Evolutionary conservation across 176 grass and related monocot species (phyloP).

Genomic region (Panicum miliaceum): DNA sequence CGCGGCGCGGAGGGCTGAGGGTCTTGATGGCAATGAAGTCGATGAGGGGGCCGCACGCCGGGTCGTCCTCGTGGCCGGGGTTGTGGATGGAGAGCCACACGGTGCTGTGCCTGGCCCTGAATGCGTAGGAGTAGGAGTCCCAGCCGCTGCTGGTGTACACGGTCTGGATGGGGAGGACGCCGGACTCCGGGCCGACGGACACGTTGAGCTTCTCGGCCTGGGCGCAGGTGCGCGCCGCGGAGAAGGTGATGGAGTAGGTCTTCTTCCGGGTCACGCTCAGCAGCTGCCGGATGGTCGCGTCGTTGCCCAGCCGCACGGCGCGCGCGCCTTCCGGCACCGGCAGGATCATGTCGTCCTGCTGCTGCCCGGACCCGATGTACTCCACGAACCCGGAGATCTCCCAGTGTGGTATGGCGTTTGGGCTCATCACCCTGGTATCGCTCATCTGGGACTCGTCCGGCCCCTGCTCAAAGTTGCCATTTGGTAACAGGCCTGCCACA

Average conservation of each 20-base stretch:
- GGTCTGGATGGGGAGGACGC: conserved; percentile 64
- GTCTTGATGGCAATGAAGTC: conserved; percentile 51
- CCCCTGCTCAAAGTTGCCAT: conserved; percentile 57
- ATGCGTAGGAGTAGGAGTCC: too few relatives aligned
- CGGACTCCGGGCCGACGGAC: conserved; percentile 39
- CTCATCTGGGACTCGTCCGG: conserved; percentile 42
- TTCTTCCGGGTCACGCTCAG: conserved; percentile 17
- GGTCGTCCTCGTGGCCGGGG: conserved; percentile 52
- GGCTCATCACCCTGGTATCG: conserved; percentile 39
- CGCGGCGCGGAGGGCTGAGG: not conserved
- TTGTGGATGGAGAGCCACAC: conserved; percentile 59
- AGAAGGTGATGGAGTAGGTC: conserved; percentile 68
- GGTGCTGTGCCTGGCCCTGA: too few relatives aligned
- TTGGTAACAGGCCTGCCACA: conserved; percentile 54
- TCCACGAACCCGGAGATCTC: conserved; percentile 66
- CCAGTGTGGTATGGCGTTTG: conserved; percentile 47
- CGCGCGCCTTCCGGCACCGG: conserved; percentile 49
- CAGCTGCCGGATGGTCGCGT: conserved; percentile 49
- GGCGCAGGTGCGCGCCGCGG: conserved; percentile 61
- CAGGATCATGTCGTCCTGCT: conserved; percentile 52
- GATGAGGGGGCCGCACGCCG: conserved; percentile 61
- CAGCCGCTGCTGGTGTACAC: too few relatives aligned
- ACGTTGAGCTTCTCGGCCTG: conserved; percentile 62
- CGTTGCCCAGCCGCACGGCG: conserved; percentile 65
- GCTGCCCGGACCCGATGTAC: conserved; percentile 59